Evolutionary conservation across 2,329 filamentous ascomycete genomes (phyloP).

Genomic region (Endothia cerciana): DNA sequence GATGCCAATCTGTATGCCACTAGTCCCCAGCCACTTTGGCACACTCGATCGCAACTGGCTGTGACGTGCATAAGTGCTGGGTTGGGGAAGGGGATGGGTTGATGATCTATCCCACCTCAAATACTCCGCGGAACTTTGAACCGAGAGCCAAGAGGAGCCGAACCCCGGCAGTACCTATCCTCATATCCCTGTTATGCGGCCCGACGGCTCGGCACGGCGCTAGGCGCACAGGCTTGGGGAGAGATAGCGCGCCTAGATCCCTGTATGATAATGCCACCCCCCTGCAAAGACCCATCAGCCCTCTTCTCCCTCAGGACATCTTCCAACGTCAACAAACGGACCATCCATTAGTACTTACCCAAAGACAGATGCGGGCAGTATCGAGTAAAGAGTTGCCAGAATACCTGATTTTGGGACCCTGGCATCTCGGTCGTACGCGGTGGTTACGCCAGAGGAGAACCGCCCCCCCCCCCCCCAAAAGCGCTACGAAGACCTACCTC

Average conservation of each 20-base stretch:
- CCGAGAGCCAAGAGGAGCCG: neutral
- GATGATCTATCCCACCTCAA: neutral
- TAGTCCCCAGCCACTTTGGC: neutral
- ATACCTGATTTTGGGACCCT: no score
- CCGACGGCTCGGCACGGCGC: slow-evolving; percentile 16
- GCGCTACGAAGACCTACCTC: neutral
- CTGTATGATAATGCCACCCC: neutral
- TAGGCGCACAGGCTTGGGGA: neutral
- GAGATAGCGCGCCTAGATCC: neutral
- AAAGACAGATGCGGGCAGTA: no score
- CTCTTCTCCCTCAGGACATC: neutral
- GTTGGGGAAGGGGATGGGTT: neutral
- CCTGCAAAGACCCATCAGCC: neutral
- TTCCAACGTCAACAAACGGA: neutral
- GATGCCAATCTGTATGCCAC: neutral
- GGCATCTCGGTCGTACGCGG: no score
- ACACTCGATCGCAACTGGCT: neutral
- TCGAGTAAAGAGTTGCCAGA: no score
- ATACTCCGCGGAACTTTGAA: neutral
- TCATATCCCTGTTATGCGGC: slow-evolving; percentile 10
- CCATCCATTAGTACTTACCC: no score
- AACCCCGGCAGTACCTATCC: neutral
- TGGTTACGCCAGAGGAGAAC: neutral
- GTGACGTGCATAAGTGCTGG: neutral
- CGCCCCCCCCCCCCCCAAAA: no score